Evolutionary conservation across 129 eudicot genomes (phyloP).

Genomic region (Lonicera japonica): DNA sequence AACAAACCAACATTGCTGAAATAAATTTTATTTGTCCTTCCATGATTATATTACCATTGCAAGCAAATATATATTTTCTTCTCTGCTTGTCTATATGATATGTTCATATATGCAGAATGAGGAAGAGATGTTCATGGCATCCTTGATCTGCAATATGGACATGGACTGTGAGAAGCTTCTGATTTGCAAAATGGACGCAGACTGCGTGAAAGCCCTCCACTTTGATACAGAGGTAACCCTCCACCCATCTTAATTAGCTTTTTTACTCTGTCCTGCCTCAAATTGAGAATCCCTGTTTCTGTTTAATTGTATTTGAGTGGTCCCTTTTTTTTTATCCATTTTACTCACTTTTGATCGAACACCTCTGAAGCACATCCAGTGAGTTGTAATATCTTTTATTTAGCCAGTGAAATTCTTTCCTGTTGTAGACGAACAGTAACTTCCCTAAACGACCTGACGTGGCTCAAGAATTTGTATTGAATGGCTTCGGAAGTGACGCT

Average conservation of each 20-base stretch:
- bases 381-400: neutral
- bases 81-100: neutral
- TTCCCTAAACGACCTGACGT: slow-evolving; percentile 22
- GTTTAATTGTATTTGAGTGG: neutral
- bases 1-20: neutral
- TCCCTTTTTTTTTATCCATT: neutral
- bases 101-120: slow-evolving; percentile 46
- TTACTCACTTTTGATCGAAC: too few species aligned
- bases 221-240: slow-evolving; percentile 83
- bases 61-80: neutral
- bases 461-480: slow-evolving; percentile 35
- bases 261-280: neutral
- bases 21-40: neutral
- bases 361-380: neutral
- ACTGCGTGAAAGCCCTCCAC: slow-evolving; percentile 78
- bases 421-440: slow-evolving; percentile 42
- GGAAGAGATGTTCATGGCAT: slow-evolving; percentile 79
- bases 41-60: neutral
- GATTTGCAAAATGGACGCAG: slow-evolving; percentile 86
- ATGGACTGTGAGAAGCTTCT: slow-evolving; percentile 76
- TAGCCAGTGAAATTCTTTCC: neutral
- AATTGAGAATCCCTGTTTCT: too few species aligned
- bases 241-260: slow-evolving; percentile 4
- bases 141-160: slow-evolving; percentile 89
- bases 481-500: slow-evolving; percentile 40